A percentile compares a stretch with the other conserved stretches of the same genome.
Conservation (phyloP, 441 rosid genomes). For the Adansonia madagascariensis region DNA sequence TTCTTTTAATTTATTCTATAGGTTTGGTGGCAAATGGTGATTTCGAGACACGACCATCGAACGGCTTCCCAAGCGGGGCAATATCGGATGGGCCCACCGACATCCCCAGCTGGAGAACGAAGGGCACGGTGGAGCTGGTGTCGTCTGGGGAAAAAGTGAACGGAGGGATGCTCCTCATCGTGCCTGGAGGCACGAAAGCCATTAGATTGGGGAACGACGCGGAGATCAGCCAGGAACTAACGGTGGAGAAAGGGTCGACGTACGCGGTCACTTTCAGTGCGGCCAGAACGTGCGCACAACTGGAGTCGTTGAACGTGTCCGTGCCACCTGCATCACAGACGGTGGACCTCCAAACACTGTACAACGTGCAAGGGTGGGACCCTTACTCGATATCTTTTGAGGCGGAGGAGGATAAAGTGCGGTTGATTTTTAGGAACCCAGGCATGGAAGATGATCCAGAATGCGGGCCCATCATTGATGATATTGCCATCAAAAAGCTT, state of each 20-base stretch:
- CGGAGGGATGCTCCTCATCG: conserved; percentile 92
- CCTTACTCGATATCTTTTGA: conserved; percentile 88
- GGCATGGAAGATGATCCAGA: conserved; percentile 98
- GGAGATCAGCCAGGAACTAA: conserved; percentile 80
- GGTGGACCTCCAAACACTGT: conserved; percentile 86
- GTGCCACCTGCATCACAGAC: conserved; percentile 72
- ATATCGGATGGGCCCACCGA: conserved; percentile 46
- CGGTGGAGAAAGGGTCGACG: conserved; percentile 74
- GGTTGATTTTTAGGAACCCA: conserved; percentile 66
- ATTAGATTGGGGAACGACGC: conserved; percentile 90
- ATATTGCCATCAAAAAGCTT: conserved; percentile 83
- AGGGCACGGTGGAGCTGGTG: conserved; percentile 80
- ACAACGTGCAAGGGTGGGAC: conserved; percentile 96
- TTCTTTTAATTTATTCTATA: conserved; percentile 17
- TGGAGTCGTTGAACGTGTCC: conserved; percentile 84
- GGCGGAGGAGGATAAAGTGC: conserved; percentile 59
- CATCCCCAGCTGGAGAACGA: conserved; percentile 71
- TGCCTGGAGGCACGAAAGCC: conserved; percentile 80
- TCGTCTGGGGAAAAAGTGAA: conserved; percentile 85
- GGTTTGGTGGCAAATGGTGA: conserved; percentile 77
- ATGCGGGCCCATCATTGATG: conserved; percentile 93
- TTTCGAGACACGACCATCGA: conserved; percentile 68
- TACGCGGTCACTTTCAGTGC: conserved; percentile 94
- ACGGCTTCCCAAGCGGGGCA: conserved; percentile 66
- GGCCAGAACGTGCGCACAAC: conserved; percentile 95